phyloP scores from a whole-genome alignment of 2,329 filamentous ascomycete species.

The Sporothrix schenckii region DNA sequence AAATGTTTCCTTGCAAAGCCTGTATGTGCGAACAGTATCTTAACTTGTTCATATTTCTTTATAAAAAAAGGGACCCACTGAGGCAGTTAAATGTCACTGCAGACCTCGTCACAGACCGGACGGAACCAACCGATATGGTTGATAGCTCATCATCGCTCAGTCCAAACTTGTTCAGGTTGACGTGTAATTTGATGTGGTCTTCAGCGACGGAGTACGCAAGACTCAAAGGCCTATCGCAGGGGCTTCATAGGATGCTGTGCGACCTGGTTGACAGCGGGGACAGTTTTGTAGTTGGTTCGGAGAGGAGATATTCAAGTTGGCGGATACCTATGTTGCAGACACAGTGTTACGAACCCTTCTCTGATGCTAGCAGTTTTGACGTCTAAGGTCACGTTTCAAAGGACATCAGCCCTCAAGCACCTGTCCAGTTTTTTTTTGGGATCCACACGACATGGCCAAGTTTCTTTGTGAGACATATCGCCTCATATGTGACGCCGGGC shows the following conservation, averaged over 20 bases:
- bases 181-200: constrained; percentile 74
- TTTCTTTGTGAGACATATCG: constrained; percentile 35
- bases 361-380: constrained; percentile 32
- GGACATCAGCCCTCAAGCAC: constrained; percentile 25
- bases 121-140: constrained; percentile 66
- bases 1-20: too few species aligned
- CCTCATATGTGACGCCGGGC: constrained; percentile 31
- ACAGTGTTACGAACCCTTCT: constrained; percentile 33
- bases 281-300: constrained; percentile 63
- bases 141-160: constrained; percentile 73
- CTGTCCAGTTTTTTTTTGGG: constrained; percentile 29
- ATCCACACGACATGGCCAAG: constrained; percentile 33
- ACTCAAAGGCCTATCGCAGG: constrained; percentile 75
- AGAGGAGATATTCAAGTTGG: constrained; percentile 56
- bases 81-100: constrained; percentile 72
- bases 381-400: constrained; percentile 34
- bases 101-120: constrained; percentile 75
- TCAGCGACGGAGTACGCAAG: constrained; percentile 83
- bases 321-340: constrained; percentile 34
- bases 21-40: not conserved
- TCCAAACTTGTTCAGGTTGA: constrained; percentile 66
- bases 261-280: constrained; percentile 76
- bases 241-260: constrained; percentile 79
- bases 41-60: constrained; percentile 67
- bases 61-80: constrained; percentile 76